Conservation (phyloP, 1,284 basidiomycete genomes). For the Nidula niveotomentosa region DNA sequence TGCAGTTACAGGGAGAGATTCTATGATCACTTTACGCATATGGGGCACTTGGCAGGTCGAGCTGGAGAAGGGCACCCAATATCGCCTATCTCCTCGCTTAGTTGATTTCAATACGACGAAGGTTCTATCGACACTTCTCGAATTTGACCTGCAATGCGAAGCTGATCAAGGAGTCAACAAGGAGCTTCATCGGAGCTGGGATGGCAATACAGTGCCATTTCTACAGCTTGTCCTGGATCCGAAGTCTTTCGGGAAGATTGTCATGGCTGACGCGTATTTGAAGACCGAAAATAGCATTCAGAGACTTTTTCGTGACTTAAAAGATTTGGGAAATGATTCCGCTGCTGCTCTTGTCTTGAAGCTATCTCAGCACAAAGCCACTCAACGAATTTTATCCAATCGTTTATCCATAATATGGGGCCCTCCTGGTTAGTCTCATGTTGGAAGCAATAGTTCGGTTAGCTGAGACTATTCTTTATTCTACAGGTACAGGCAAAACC, state of each 20-base stretch:
- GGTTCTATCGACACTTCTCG: constrained; percentile 40
- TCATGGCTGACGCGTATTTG: constrained; percentile 18
- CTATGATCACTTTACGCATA: constrained; percentile 33
- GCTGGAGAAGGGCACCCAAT: constrained; percentile 28
- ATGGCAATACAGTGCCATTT: constrained; percentile 28
- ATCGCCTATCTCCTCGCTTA: constrained; percentile 45
- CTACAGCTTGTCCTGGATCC: constrained; percentile 42
- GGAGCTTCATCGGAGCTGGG: neutral
- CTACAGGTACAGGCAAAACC: constrained; percentile 46
- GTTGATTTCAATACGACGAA: constrained; percentile 51
- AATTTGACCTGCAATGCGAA: constrained; percentile 36
- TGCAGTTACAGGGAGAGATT: constrained; percentile 23
- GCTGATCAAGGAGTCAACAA: constrained; percentile 1
- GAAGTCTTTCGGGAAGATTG: constrained; percentile 27
- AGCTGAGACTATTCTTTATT: neutral
- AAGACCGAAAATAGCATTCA: constrained; percentile 35
- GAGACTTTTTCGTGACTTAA: constrained; percentile 33
- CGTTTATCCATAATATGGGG: constrained; percentile 47
- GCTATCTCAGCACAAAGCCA: constrained; percentile 42
- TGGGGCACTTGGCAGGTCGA: constrained; percentile 30
- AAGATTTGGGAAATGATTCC: constrained; percentile 25
- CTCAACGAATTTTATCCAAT: constrained; percentile 38
- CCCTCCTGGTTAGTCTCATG: constrained; percentile 34
- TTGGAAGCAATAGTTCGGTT: neutral
- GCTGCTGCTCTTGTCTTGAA: constrained; percentile 40